Base-by-base conservation (phyloP, 768 basidiomycete genomes). In the Lentinula sp. region DNA sequence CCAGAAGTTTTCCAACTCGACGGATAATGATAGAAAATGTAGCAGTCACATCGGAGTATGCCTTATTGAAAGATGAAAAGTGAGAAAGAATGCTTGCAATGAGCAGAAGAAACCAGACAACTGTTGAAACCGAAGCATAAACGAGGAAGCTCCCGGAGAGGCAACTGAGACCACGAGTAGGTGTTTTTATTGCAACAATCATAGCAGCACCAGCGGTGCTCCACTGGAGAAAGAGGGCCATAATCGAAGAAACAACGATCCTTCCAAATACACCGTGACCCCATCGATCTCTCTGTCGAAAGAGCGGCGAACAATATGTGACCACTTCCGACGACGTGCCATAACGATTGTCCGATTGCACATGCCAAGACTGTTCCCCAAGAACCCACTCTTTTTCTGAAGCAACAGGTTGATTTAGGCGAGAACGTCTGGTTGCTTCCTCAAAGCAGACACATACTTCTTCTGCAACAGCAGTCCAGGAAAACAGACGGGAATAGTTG, bases 141-240 rank as follows among this genome's bases (percentile, higher is more conserved):
- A 69, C 45, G 36, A 74, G 28, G 54, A 74, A 76, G 1, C 68
- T 65, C 0, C 65, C 61, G 2, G 73, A 76, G 57, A 73, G 72
- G 49, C 76, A 76, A 10, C 75, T 74, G 1, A 76, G 33, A 18
- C 70, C 69, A 69, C 67, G 10, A 0, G 74, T 76, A 7, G 74
- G 75, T 0, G 71, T 74, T 28, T 62, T 70, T 62, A 65, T 69
- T 8, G 65, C 65, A 9, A 65, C 64, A 6, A 73, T 36, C 36
- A 74, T 2, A 1, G 74, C 73, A n/a, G 73, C 68, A 0, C 60
- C 45, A 1, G 69, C 68, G 3, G 74, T 72, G 0, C 64, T 68
- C 75, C 72, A 76, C 57, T 76, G 74, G 16, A 76, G 28, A 10
- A 58, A 59, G 15, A 76, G 39, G 5, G 72, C 59, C 51, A 71